These are phyloP conservation scores for Neoboletus subvelutipes DNA, from an alignment of 768 basidiomycete genomes.

Conservation along the genomic window DNA sequence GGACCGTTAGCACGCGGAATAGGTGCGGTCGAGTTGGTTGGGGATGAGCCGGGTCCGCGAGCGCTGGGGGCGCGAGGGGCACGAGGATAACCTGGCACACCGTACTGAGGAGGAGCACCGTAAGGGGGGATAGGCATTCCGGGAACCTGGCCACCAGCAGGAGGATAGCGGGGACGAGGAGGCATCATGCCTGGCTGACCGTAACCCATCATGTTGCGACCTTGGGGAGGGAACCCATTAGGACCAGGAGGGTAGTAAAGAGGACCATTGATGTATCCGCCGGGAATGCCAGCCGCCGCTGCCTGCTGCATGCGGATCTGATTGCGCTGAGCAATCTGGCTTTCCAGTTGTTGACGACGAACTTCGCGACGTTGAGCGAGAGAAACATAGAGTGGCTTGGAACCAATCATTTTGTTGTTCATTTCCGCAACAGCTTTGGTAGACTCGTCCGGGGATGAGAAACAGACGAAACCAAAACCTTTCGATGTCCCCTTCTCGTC, in stretches of 20 bases:
- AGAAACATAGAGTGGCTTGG: constrained; percentile 97
- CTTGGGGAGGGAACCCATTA: constrained; percentile 71
- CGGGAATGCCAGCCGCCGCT: constrained; percentile 78
- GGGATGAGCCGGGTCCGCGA: constrained; percentile 70
- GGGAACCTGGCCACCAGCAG: constrained; percentile 63
- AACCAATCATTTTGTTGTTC: constrained; percentile 99
- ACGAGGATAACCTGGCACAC: constrained; percentile 65
- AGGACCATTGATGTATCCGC: constrained; percentile 43
- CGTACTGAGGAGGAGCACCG: constrained; percentile 73
- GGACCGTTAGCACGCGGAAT: constrained; percentile 67
- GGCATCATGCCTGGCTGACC: constrained; percentile 87
- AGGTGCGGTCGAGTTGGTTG: constrained; percentile 59
- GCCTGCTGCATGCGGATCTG: constrained; percentile 95
- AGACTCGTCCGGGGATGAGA: constrained; percentile 96
- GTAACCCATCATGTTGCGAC: constrained; percentile 73
- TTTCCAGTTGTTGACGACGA: constrained; percentile 96
- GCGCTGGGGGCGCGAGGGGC: constrained; percentile 58
- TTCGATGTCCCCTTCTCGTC: constrained; percentile 93
- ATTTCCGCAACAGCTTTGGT: constrained; percentile 99
- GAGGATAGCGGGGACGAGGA: constrained; percentile 82
- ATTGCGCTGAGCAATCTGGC: constrained; percentile 97
- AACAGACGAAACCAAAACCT: constrained; percentile 99
- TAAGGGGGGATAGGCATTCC: constrained; percentile 82
- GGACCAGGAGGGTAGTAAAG: constrained; percentile 77
- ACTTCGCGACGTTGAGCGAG: constrained; percentile 98